These are phyloP conservation scores for Lepraria neglecta DNA, from an alignment of 495 filamentous ascomycete genomes.

Conservation along the genomic window DNA sequence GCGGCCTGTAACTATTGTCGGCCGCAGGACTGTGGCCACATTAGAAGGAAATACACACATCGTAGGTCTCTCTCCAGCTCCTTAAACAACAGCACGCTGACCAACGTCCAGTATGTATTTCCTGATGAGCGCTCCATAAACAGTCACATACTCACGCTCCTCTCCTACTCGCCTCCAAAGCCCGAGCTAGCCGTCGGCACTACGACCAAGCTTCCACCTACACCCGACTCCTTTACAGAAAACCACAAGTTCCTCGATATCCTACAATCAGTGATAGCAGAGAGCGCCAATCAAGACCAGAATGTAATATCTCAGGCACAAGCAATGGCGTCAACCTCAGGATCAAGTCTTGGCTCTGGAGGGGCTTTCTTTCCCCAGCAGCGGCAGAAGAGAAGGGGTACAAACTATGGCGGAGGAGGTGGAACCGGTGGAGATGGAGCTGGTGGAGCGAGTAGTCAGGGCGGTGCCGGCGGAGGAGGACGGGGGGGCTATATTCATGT, in stretches of 20 bases:
- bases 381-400: constrained; percentile 29
- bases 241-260: constrained; percentile 71
- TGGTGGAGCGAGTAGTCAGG: constrained; percentile 73
- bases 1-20: neutral
- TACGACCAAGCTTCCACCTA: constrained; percentile 66
- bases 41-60: constrained; percentile 24
- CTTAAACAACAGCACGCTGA: neutral
- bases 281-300: constrained; percentile 67
- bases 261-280: constrained; percentile 63
- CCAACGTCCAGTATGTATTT: constrained; percentile 59
- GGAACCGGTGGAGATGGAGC: constrained; percentile 52
- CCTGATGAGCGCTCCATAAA: constrained; percentile 41
- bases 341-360: constrained; percentile 60
- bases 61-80: constrained; percentile 8
- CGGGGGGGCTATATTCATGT: constrained; percentile 87
- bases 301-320: constrained; percentile 67
- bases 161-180: constrained; percentile 67
- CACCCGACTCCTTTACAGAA: constrained; percentile 65
- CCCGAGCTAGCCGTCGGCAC: constrained; percentile 67
- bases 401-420: constrained; percentile 38
- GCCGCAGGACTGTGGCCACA: constrained; percentile 15
- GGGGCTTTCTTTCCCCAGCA: constrained; percentile 55
- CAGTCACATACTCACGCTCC: constrained; percentile 61
- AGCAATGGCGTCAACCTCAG: constrained; percentile 71
- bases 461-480: constrained; percentile 74